phyloP scores from a whole-genome alignment of 1,284 basidiomycete genomes.

The Coniophora puteana region DNA sequence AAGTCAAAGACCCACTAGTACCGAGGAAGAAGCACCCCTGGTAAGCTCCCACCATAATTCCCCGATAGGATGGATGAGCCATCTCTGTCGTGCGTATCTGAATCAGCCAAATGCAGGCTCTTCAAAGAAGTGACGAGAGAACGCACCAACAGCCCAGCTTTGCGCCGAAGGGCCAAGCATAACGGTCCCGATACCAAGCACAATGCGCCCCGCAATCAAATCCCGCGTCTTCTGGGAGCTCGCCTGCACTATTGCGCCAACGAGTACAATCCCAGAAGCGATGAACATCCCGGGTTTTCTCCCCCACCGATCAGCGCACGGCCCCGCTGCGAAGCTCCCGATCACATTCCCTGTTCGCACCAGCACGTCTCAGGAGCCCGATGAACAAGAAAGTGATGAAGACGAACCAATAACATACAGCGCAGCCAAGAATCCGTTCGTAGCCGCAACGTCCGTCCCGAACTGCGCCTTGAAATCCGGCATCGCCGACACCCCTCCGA shows the following conservation, averaged over 20 bases:
- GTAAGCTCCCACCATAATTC: constrained; percentile 15
- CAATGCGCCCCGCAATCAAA: constrained; percentile 14
- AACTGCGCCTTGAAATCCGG: constrained; percentile 13
- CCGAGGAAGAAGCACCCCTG: constrained; percentile 16
- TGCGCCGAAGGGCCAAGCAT: constrained; percentile 13
- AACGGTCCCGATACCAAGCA: constrained; percentile 16
- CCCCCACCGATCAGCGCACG: constrained; percentile 13
- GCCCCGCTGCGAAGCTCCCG: constrained; percentile 14
- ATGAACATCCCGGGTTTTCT: constrained; percentile 14
- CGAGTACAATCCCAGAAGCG: constrained; percentile 11
- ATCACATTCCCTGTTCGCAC: constrained; percentile 13
- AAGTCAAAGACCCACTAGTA: constrained; percentile 8
- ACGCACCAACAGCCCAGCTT: constrained; percentile 5
- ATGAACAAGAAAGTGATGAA: not conserved
- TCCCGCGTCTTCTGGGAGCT: constrained; percentile 10
- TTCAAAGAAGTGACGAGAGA: not conserved
- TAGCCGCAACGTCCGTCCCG: constrained; percentile 11
- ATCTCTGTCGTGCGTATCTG: constrained; percentile 13
- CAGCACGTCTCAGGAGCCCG: not conserved
- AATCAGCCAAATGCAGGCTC: not conserved
- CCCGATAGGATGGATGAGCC: constrained; percentile 15
- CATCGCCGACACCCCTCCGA: constrained; percentile 14
- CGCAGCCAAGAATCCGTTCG: constrained; percentile 14
- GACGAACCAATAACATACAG: constrained; percentile 14
- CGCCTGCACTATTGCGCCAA: constrained; percentile 12